Conservation (phyloP, 2,329 filamentous ascomycete species). For the Dothideomycetidae sp. region DNA sequence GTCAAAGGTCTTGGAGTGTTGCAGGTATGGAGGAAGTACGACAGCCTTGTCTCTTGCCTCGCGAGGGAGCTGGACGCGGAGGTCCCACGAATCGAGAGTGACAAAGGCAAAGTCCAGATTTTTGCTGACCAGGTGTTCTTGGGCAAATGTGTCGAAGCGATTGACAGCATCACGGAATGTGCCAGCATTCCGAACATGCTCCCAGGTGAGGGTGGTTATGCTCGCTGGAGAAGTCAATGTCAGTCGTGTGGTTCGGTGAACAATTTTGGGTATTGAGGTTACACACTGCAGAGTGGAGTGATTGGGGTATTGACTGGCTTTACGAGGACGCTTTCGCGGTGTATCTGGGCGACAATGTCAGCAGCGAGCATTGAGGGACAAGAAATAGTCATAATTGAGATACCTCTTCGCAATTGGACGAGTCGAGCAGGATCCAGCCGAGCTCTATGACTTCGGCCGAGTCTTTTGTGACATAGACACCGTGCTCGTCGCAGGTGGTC, state of each 20-base stretch:
- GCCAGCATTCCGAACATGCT: conserved; percentile 93
- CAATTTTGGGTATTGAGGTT: conserved; percentile 12
- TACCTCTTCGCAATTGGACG: conserved; percentile 85
- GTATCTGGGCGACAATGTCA: conserved; percentile 45
- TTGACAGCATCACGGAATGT: conserved; percentile 94
- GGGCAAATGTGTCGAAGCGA: conserved; percentile 85
- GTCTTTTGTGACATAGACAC: conserved; percentile 98
- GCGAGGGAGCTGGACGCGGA: conserved; percentile 90
- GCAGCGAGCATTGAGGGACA: conserved; percentile 8
- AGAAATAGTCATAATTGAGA: neutral
- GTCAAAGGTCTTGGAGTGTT: conserved; percentile 95
- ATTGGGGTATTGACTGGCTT: conserved; percentile 98
- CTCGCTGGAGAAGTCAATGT: too few species aligned
- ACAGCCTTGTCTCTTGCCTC: conserved; percentile 98
- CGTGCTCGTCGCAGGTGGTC: conserved; percentile 97
- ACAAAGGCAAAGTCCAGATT: conserved; percentile 97
- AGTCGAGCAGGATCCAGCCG: conserved; percentile 91
- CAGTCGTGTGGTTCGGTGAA: conserved; percentile 19
- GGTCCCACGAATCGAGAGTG: conserved; percentile 94
- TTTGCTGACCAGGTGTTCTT: conserved; percentile 78
- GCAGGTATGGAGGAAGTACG: conserved; percentile 86
- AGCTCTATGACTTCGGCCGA: conserved; percentile 98
- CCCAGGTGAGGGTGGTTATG: conserved; percentile 95
- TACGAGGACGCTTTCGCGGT: conserved; percentile 90
- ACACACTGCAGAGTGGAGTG: conserved; percentile 96